Evolutionary conservation across 164 flowering plant species (phyloP), one percentile per base, ranked within the genome.

Genomic region (Taxillus chinensis): DNA sequence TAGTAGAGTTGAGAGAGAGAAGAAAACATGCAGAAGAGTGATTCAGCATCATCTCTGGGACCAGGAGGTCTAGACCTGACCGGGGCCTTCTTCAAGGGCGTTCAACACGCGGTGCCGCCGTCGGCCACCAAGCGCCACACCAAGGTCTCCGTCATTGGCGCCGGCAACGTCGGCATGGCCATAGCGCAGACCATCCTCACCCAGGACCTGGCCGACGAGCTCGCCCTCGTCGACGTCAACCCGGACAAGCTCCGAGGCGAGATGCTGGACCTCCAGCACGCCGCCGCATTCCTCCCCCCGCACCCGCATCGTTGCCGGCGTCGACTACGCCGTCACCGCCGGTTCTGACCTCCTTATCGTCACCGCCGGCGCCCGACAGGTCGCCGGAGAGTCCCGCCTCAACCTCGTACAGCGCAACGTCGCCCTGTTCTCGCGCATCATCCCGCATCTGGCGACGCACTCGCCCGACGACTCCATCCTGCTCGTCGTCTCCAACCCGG

Each of bases 141-240:
- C 70, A 89, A 89, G 61, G 72, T 89, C 83, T 78, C 90, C 71
- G 87, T 89, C 71, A 63, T 89, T 62, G 92, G 96, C 16, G 74
- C 71, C 45, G 96, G 96, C 55, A 89, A 86, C 67, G 92, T 86
- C 17, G 92, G 92, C 41, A 86, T 89, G 96, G 96, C 96, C 68
- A 82, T 89, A 3, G 96, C 92, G 56, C 96, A 86, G 60, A 86
- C 92, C 68, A 83, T 89, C 78, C 82, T 89, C 61, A 85, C 93
- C 65, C 96, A 86, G 39, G 87, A 80, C 68, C 74, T 89, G 14
- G 82, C 74, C 62, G 96, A 89, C 77, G 87, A 86, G 74, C 81
- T 89, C 57, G 82, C 77, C 62, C 84, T 86, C 65, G 82, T 86
- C 75, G 96, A 89, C 82, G 78, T 81, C 74, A 79, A 74, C 13